A percentile compares a stretch with the other conserved stretches of the same genome.
phyloP scores from a whole-genome alignment of 2,329 filamentous ascomycete genomes.

The Neurospora crassa region DNA sequence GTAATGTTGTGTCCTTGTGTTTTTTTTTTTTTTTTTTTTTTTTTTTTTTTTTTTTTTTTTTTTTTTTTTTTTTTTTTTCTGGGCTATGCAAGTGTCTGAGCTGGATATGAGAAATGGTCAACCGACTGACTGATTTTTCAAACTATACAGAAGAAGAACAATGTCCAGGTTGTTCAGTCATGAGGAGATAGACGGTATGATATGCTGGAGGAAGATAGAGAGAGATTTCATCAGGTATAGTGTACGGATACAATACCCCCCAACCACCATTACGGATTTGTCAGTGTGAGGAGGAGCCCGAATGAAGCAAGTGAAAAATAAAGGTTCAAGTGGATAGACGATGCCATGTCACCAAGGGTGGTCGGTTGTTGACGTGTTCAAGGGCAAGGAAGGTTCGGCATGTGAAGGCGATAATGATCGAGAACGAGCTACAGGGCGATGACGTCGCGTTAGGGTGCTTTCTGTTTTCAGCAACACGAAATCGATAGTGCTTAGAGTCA shows the following conservation, averaged over 20 bases:
- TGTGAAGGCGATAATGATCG: not conserved
- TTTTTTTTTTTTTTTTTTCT: too few species aligned
- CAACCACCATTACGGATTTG: not conserved
- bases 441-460: not conserved
- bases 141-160: conserved; percentile 68
- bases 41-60: too few species aligned
- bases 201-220: not conserved
- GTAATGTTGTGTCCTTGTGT: conserved; percentile 39
- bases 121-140: conserved; percentile 9
- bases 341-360: not conserved
- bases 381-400: not conserved
- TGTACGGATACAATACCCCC: not conserved
- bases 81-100: too few species aligned
- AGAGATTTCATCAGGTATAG: not conserved
- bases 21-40: too few species aligned
- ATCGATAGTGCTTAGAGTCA: not conserved
- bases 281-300: not conserved
- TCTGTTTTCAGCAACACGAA: not conserved
- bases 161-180: conserved; percentile 77
- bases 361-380: not conserved
- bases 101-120: not conserved
- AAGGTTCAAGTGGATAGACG: not conserved
- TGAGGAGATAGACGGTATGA: conserved; percentile 25
- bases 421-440: not conserved
- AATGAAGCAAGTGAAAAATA: not conserved